Evolutionary conservation across 441 rosid genomes (phyloP).

Genomic region (Gossypium laxum): DNA sequence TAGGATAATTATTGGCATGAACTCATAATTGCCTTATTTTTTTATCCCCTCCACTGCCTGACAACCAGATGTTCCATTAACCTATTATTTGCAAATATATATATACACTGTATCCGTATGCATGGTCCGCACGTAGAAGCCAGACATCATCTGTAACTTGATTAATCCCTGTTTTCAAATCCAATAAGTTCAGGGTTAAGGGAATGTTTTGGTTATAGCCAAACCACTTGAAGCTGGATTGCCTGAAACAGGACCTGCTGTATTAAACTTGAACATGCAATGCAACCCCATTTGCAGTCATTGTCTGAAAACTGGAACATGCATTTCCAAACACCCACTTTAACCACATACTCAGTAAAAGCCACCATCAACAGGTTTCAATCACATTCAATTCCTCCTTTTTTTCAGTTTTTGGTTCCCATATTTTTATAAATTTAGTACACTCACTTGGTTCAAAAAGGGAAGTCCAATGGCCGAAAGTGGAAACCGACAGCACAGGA

Average conservation of each 20-base stretch:
- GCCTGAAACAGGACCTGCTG: not conserved
- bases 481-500: not conserved
- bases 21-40: not conserved
- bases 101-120: not conserved
- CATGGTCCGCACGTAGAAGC: conserved; percentile 14
- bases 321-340: no score
- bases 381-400: not conserved
- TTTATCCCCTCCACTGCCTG: not conserved
- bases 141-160: not conserved
- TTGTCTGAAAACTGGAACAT: not conserved
- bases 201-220: not conserved
- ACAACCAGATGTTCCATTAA: not conserved
- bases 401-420: not conserved
- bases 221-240: not conserved
- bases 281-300: not conserved
- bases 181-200: not conserved
- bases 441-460: not conserved
- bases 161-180: not conserved
- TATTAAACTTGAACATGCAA: not conserved
- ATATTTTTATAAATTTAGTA: not conserved
- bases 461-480: not conserved
- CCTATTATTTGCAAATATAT: not conserved
- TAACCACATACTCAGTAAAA: not conserved
- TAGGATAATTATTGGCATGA: not conserved
- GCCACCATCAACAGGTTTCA: not conserved